A percentile compares a stretch with the other conserved stretches of the same genome.
Evolutionary conservation across 2,329 filamentous ascomycete genomes (phyloP).

Genomic region (Pyricularia pennisetigena): DNA sequence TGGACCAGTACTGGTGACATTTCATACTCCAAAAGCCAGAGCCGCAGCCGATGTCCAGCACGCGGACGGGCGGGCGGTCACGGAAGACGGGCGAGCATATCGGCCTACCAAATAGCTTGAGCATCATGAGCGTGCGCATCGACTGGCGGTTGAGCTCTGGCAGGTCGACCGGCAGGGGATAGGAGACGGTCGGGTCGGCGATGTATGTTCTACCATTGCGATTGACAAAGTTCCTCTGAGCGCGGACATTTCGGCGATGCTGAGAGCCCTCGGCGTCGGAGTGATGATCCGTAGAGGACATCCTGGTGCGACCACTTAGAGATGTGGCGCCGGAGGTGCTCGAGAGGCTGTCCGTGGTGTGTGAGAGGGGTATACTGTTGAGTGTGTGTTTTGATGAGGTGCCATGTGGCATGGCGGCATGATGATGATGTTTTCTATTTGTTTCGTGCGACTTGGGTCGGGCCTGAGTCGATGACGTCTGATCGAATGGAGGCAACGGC

Average conservation of each 20-base stretch:
- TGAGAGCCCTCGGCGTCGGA: conserved; percentile 28
- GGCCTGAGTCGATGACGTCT: conserved; percentile 10
- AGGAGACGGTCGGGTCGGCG: conserved; percentile 59
- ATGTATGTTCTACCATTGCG: conserved; percentile 78
- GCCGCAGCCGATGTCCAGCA: conserved; percentile 82
- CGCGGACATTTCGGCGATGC: conserved; percentile 12
- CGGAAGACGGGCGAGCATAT: conserved; percentile 62
- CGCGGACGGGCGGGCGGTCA: conserved; percentile 59
- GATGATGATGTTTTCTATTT: conserved; percentile 17
- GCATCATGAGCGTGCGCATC: conserved; percentile 70
- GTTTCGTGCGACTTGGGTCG: background rate
- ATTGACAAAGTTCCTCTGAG: conserved; percentile 49
- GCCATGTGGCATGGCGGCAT: conserved; percentile 25
- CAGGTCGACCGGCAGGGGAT: conserved; percentile 84
- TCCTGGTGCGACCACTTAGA: conserved; percentile 34
- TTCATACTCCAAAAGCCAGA: conserved; percentile 84
- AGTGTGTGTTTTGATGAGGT: conserved; percentile 9
- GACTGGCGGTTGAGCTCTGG: conserved; percentile 81
- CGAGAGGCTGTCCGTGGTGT: conserved; percentile 35
- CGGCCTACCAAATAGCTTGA: conserved; percentile 71
- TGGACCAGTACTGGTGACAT: conserved; percentile 67
- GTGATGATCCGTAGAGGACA: conserved; percentile 33
- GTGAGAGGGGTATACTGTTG: conserved; percentile 7
- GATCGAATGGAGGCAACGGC: conserved; percentile 2
- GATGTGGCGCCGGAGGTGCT: conserved; percentile 33